Evolutionary conservation across 192 early-diverging fungal genomes (phyloP), one percentile per base, ranked within the genome.

Genomic region (Coemansia sp.): DNA sequence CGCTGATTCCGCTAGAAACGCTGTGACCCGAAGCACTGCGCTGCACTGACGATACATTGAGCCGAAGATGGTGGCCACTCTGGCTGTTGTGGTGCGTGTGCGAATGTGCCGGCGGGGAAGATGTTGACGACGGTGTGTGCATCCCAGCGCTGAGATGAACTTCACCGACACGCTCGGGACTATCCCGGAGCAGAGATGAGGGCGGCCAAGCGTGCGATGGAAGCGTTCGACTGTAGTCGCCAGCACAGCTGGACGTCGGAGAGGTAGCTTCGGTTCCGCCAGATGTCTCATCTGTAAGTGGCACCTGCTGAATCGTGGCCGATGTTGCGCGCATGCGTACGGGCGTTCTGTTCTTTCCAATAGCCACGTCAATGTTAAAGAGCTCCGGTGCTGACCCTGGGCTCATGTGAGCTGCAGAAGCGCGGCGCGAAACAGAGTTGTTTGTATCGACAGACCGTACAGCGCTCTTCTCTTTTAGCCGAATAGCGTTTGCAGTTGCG

Each of bases 1-100:
- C 79, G 64, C 71, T 82, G 56, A 82, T 73, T 10, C 79, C 79
- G 24, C 74, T 82, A 12, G 79, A 70, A 0, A 77, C 71, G 56
- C 74, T 82, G 49, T 77, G 74, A 3, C 70, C 79, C 5, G 73
- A 82, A 6, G 74, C 64, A 26, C 73, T 76, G 58, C 79, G 74
- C 64, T 82, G 79, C 0, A 76, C 73, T 8, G 71, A 73, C 16
- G 74, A 69, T 38, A 51, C 57, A 61, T 70, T 75, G 12, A 81
- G 61, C 5, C 70, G 69, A 18, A 67, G 69, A 56, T 75, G 69
- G 28, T 81, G 78, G 22, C 44, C 38, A 56, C 61, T 41, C 18
- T 62, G 53, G 52, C 64, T 58, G 28, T 56, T 59, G n/a, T 65
- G 61, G 54, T 48, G 32, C 3, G 30, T 18, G 19, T 72, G 73